These are phyloP conservation scores for Echites panduratus DNA, from an alignment of 257 asterid genomes.

Conservation along the genomic window DNA sequence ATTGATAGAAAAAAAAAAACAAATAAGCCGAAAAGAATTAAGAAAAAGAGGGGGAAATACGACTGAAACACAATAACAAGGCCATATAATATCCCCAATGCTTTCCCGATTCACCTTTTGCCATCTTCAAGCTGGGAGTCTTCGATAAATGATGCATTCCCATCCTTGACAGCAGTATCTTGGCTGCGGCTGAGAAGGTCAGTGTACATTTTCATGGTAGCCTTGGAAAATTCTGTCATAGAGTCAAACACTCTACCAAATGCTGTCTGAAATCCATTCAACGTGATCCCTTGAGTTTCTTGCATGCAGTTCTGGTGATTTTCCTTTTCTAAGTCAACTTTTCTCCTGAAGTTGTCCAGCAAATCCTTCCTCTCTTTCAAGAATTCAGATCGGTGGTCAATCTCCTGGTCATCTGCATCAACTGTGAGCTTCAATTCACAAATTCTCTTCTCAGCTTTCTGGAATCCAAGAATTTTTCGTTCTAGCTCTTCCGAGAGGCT, in stretches of 20 bases:
- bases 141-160: slow-evolving; percentile 35
- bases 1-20: slow-evolving; percentile 1
- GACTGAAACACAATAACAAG: not conserved
- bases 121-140: slow-evolving; percentile 39
- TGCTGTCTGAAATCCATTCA: slow-evolving; percentile 78
- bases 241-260: slow-evolving; percentile 74
- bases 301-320: slow-evolving; percentile 58
- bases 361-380: slow-evolving; percentile 44
- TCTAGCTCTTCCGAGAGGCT: slow-evolving; percentile 68
- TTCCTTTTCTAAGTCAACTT: slow-evolving; percentile 67
- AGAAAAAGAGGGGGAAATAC: not conserved
- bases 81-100: not conserved
- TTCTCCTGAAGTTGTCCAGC: slow-evolving; percentile 47
- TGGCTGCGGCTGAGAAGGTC: slow-evolving; percentile 32
- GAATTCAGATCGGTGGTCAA: slow-evolving; percentile 37
- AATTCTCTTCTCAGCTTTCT: slow-evolving; percentile 48
- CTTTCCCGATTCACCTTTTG: slow-evolving; percentile 32
- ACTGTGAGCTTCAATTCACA: slow-evolving; percentile 47
- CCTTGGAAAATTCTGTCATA: slow-evolving; percentile 62
- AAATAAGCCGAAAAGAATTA: not conserved
- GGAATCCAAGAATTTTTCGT: slow-evolving; percentile 44
- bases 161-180: slow-evolving; percentile 31
- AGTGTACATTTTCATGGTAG: slow-evolving; percentile 53
- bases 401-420: slow-evolving; percentile 28
- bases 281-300: slow-evolving; percentile 63